Evolutionary conservation across 352 stramenopile species (phyloP).

Genomic region (Phytophthora kernoviae): DNA sequence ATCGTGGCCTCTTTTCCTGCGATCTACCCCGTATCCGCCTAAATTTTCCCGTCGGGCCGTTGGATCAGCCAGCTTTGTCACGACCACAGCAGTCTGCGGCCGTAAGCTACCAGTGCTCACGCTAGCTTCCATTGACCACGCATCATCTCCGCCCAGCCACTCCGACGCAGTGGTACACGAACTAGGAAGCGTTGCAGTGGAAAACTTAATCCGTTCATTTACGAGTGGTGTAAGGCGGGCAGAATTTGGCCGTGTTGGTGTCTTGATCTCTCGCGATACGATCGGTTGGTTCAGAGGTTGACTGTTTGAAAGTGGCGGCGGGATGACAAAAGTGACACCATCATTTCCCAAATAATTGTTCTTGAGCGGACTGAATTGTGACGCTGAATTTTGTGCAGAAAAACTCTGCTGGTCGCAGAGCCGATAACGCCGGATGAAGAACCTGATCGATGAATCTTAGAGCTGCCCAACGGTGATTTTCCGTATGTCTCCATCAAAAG

Average conservation of each 20-base stretch:
- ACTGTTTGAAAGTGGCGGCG: slow-evolving; percentile 44
- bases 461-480: slow-evolving; percentile 17
- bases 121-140: slow-evolving; percentile 25
- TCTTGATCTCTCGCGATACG: slow-evolving; percentile 26
- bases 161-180: slow-evolving; percentile 13
- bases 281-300: slow-evolving; percentile 28
- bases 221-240: slow-evolving; percentile 41
- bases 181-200: slow-evolving; percentile 24
- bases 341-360: slow-evolving; percentile 54
- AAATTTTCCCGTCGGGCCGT: slow-evolving; percentile 8
- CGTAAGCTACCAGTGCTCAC: slow-evolving; percentile 23
- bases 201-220: slow-evolving; percentile 49
- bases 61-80: slow-evolving; percentile 39
- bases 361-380: slow-evolving; percentile 39
- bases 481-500: slow-evolving; percentile 62
- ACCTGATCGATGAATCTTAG: slow-evolving; percentile 20
- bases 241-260: slow-evolving; percentile 36
- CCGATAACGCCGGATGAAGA: slow-evolving; percentile 21
- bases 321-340: slow-evolving; percentile 57
- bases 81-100: slow-evolving; percentile 42
- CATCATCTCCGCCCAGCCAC: slow-evolving; percentile 14
- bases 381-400: slow-evolving; percentile 15
- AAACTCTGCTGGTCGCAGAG: slow-evolving; percentile 11
- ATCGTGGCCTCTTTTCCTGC: slow-evolving; percentile 8
- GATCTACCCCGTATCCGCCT: slow-evolving; percentile 3